Percentiles rank a stretch among this genome's conserved stretches.
Conservation (phyloP, 2,329 filamentous ascomycete genomes). For the Teratosphaeria destructans region DNA sequence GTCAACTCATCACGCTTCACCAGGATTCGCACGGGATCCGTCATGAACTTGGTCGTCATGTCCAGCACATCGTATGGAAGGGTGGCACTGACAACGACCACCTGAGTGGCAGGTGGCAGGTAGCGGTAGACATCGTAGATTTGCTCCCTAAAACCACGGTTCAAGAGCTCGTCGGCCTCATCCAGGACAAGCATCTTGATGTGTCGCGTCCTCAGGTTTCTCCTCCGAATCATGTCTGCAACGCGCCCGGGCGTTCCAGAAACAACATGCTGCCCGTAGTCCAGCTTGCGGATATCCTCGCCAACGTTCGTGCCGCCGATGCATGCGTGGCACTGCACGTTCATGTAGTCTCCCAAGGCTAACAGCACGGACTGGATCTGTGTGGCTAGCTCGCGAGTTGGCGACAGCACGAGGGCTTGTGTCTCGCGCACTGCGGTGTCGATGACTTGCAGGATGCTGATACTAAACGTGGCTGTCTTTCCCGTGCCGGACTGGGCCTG, state of each 20-base stretch:
- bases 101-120: slow-evolving; percentile 89
- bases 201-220: slow-evolving; percentile 60
- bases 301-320: slow-evolving; percentile 97
- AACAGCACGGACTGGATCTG: slow-evolving; percentile 98
- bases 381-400: slow-evolving; percentile 90
- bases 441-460: slow-evolving; percentile 98
- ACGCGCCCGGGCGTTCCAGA: slow-evolving; percentile 96
- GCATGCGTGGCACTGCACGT: slow-evolving; percentile 96
- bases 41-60: slow-evolving; percentile 99
- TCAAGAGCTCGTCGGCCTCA: slow-evolving; percentile 69
- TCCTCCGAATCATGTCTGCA: slow-evolving; percentile 69
- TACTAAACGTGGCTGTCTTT: slow-evolving; percentile 99
- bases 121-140: slow-evolving; percentile 99
- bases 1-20: slow-evolving; percentile 99
- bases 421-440: slow-evolving; percentile 89
- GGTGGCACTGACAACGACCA: slow-evolving; percentile 95
- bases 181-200: slow-evolving; percentile 73
- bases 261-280: slow-evolving; percentile 95
- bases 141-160: slow-evolving; percentile 93
- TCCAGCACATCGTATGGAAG: slow-evolving; percentile 96
- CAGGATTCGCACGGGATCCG: slow-evolving; percentile 86
- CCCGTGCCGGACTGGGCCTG: slow-evolving; percentile 98
- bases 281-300: slow-evolving; percentile 93
- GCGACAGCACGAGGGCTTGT: slow-evolving; percentile 93
- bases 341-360: slow-evolving; percentile 99